These are phyloP conservation scores for Clavispora fructus DNA, from an alignment of 805 yeast genomes.

Conservation along the genomic window DNA sequence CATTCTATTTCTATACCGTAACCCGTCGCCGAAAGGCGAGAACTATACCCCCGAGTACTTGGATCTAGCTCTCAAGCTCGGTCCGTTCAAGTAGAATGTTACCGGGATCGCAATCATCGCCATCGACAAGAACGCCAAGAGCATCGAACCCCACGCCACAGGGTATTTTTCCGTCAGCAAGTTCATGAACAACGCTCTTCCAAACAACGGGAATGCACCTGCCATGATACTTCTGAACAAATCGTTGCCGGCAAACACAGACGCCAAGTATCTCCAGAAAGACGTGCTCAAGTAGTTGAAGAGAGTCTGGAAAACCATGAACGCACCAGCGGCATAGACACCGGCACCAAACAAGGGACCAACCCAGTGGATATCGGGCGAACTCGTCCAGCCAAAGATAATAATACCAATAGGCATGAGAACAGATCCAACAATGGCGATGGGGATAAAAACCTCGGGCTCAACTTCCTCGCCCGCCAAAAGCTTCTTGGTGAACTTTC, in stretches of 20 bases:
- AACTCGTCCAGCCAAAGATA: slow-evolving; percentile 18
- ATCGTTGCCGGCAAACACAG: slow-evolving; percentile 56
- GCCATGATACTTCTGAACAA: slow-evolving; percentile 49
- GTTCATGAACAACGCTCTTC: slow-evolving; percentile 51
- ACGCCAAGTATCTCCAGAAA: slow-evolving; percentile 48
- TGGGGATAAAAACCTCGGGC: slow-evolving; percentile 39
- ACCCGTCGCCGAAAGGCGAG: background rate
- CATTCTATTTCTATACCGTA: too few relatives aligned
- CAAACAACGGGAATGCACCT: slow-evolving; percentile 62
- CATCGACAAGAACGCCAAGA: slow-evolving; percentile 14
- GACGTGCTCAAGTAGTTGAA: slow-evolving; percentile 46
- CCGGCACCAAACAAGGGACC: slow-evolving; percentile 19
- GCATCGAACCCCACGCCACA: slow-evolving; percentile 53
- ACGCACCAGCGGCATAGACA: slow-evolving; percentile 21
- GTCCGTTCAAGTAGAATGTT: slow-evolving; percentile 7
- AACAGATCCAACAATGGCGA: slow-evolving; percentile 18
- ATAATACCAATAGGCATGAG: slow-evolving; percentile 19
- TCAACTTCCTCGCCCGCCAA: slow-evolving; percentile 21
- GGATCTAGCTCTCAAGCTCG: slow-evolving; percentile 10
- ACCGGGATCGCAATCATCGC: slow-evolving; percentile 6
- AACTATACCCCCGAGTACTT: slow-evolving; percentile 3
- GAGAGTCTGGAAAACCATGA: slow-evolving; percentile 47
- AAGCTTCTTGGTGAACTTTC: slow-evolving; percentile 16
- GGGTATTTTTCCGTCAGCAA: slow-evolving; percentile 47
- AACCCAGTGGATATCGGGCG: slow-evolving; percentile 17